Evolutionary conservation across 2,329 filamentous ascomycete species (phyloP).

Genomic region (Trichoderma sp.): DNA sequence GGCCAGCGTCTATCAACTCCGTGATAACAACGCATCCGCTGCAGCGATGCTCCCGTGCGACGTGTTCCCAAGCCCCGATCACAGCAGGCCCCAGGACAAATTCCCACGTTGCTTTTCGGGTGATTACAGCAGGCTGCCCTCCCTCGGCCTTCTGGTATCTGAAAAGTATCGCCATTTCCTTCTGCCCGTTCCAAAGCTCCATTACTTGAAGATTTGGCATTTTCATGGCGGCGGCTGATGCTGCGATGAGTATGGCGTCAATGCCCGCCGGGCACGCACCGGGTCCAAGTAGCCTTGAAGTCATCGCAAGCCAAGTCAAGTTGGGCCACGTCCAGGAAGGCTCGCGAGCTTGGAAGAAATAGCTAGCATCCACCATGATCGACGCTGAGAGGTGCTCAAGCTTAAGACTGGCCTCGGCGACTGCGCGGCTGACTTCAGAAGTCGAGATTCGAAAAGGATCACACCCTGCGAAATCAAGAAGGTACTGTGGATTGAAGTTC

Average conservation of each 20-base stretch:
- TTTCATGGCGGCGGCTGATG: slow-evolving; percentile 25
- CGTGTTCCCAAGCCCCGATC: slow-evolving; percentile 24
- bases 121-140: slow-evolving; percentile 18
- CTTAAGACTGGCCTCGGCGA: background rate
- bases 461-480: background rate
- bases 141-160: slow-evolving; percentile 21
- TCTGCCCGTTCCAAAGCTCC: slow-evolving; percentile 35
- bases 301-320: slow-evolving; percentile 30
- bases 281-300: slow-evolving; percentile 28
- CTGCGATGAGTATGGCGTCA: slow-evolving; percentile 27
- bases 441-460: background rate
- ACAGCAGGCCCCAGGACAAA: slow-evolving; percentile 12
- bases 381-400: background rate
- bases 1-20: slow-evolving; percentile 13
- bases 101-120: slow-evolving; percentile 20
- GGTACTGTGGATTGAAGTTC: slow-evolving; percentile 6
- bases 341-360: background rate
- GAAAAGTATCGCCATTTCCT: slow-evolving; percentile 27
- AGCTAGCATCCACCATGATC: background rate
- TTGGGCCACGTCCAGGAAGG: slow-evolving; percentile 26
- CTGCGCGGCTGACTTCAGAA: background rate
- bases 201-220: slow-evolving; percentile 34
- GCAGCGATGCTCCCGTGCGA: slow-evolving; percentile 15
- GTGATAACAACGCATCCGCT: background rate
- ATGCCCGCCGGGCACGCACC: slow-evolving; percentile 20